Evolutionary conservation across 1,284 basidiomycete species (phyloP).

Genomic region (Cystobasidiaceae sp.): DNA sequence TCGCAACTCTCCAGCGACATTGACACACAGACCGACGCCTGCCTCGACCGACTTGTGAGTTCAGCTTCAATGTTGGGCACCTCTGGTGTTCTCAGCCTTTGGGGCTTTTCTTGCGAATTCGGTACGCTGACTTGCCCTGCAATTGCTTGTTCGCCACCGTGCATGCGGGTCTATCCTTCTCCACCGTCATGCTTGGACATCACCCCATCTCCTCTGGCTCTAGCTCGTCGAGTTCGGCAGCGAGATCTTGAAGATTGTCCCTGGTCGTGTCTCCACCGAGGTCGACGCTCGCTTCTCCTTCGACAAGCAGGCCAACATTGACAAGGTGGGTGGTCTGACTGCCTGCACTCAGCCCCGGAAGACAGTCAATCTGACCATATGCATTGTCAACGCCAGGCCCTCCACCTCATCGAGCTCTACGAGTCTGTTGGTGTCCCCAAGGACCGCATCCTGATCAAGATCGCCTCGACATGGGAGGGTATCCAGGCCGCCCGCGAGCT

Average conservation of each 20-base stretch:
- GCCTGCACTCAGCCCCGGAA: background rate
- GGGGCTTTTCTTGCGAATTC: background rate
- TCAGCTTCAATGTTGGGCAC: background rate
- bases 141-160: background rate
- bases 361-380: background rate
- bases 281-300: constrained; percentile 96
- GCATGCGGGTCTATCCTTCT: background rate
- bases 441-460: constrained; percentile 95
- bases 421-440: constrained; percentile 81
- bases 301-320: constrained; percentile 86
- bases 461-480: constrained; percentile 98
- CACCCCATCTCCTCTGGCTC: constrained; percentile 45
- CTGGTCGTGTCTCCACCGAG: constrained; percentile 97
- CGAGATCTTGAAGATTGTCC: constrained; percentile 91
- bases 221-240: constrained; percentile 94
- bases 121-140: background rate
- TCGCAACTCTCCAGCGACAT: constrained; percentile 51
- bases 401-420: constrained; percentile 91
- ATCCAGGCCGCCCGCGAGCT: constrained; percentile 97
- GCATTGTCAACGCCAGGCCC: constrained; percentile 57
- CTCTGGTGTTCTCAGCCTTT: background rate
- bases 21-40: constrained; percentile 66
- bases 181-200: background rate
- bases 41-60: constrained; percentile 79
- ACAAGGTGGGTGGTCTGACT: constrained; percentile 55